A percentile compares a stretch with the other conserved stretches of the same genome.
phyloP scores from a whole-genome alignment of 176 grass and related monocot genomes.

The Elymus sibiricus region DNA sequence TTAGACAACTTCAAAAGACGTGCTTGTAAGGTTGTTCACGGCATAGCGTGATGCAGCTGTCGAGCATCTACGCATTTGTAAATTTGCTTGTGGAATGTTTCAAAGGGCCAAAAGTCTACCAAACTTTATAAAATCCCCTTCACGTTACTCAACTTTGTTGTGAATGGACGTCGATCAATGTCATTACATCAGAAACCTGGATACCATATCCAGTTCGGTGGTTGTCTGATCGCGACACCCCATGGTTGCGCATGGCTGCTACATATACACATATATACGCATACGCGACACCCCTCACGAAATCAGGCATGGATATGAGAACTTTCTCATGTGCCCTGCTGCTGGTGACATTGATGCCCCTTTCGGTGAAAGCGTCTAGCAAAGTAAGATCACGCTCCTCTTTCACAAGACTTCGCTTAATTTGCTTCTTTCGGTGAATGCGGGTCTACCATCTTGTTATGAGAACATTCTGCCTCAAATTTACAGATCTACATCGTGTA shows the following conservation, averaged over 20 bases:
- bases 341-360: background rate
- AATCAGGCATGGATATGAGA: background rate
- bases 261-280: background rate
- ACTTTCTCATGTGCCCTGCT: background rate
- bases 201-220: background rate
- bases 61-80: background rate
- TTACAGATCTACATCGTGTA: slow-evolving; percentile 28
- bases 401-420: background rate
- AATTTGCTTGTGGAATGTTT: background rate
- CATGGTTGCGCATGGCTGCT: background rate
- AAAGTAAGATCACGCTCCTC: background rate
- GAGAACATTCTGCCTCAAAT: background rate
- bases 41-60: background rate
- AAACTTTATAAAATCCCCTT: background rate
- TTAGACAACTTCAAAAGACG: no score
- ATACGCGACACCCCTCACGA: background rate
- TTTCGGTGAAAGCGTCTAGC: background rate
- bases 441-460: background rate
- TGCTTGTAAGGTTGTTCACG: background rate
- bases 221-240: background rate
- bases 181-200: background rate
- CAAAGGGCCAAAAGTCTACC: background rate
- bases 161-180: background rate
- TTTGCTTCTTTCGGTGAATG: background rate
- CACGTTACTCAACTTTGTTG: background rate